These are phyloP conservation scores for Suhomyces panamericanus DNA, from an alignment of 1,139 yeast species.

Conservation along the genomic window DNA sequence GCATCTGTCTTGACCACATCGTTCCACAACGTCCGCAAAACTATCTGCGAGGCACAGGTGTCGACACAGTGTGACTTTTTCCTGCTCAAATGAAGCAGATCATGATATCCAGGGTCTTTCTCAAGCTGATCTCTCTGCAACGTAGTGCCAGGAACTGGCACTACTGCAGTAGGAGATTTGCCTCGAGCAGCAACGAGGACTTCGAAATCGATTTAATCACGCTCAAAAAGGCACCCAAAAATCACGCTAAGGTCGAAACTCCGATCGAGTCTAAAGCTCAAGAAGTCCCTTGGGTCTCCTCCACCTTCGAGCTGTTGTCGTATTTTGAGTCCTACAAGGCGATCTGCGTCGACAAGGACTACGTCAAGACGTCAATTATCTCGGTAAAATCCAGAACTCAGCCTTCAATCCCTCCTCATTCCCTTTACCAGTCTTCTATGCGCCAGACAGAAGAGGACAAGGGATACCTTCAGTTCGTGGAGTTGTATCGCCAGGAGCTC, in stretches of 20 bases:
- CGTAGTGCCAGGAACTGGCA: not conserved
- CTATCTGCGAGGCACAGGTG: not conserved
- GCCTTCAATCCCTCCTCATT: not conserved
- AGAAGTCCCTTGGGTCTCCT: not conserved
- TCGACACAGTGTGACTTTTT: not conserved
- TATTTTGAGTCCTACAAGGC: constrained; percentile 9
- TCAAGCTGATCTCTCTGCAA: not conserved
- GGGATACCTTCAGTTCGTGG: constrained; percentile 22
- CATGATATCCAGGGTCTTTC: not conserved
- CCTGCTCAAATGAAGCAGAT: not conserved
- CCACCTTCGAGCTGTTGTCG: constrained; percentile 11
- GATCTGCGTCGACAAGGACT: not conserved
- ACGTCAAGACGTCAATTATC: constrained; percentile 4
- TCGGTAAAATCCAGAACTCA: constrained; percentile 3
- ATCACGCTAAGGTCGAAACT: too few species aligned
- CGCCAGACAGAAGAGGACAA: not conserved
- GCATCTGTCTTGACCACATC: not conserved
- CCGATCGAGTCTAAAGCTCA: not conserved
- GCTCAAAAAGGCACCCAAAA: constrained; percentile 26
- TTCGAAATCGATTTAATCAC: constrained; percentile 42
- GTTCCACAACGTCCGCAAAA: not conserved
- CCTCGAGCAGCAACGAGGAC: constrained; percentile 18
- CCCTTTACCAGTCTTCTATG: not conserved
- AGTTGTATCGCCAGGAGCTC: constrained; percentile 24
- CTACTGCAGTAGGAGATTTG: constrained; percentile 8